Conservation (phyloP, 352 stramenopile genomes). For the Globisporangium megalacanthum region DNA sequence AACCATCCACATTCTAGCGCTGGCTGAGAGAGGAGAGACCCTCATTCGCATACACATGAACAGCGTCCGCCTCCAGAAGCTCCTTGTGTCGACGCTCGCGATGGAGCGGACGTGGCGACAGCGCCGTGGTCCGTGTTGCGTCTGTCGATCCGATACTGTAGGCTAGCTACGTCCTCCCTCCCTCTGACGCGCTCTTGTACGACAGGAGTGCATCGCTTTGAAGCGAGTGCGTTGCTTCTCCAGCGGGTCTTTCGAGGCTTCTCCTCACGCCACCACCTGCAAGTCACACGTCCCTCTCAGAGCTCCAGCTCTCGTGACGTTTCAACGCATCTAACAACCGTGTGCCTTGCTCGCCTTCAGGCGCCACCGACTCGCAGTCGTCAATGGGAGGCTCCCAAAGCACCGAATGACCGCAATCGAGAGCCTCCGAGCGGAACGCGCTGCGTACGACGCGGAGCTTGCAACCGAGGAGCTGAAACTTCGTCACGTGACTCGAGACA, state of each 20-base stretch:
- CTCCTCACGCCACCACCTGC: conserved; percentile 24
- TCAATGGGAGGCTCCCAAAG: conserved; percentile 7
- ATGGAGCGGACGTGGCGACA: no score
- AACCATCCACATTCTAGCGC: no score
- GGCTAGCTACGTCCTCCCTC: no score
- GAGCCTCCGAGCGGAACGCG: conserved; percentile 12
- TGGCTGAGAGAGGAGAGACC: no score
- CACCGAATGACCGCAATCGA: conserved; percentile 22
- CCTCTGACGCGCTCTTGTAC: no score
- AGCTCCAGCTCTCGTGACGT: background rate
- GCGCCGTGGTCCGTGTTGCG: no score
- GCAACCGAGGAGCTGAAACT: conserved; percentile 13
- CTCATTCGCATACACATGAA: no score
- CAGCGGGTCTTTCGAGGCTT: conserved; percentile 44
- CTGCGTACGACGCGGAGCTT: conserved; percentile 20
- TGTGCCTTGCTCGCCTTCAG: conserved; percentile 1
- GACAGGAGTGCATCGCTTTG: conserved; percentile 20
- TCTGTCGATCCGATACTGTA: no score
- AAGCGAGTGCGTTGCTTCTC: conserved; percentile 27
- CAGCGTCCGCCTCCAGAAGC: no score
- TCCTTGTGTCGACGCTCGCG: no score
- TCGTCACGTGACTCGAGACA: conserved; percentile 13
- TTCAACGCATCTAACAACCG: no score
- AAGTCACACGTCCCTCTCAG: background rate
- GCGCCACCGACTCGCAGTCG: conserved; percentile 7